Evolutionary conservation across 176 grass and related monocot genomes (phyloP).

Genomic region (Oropetium thomaeum): DNA sequence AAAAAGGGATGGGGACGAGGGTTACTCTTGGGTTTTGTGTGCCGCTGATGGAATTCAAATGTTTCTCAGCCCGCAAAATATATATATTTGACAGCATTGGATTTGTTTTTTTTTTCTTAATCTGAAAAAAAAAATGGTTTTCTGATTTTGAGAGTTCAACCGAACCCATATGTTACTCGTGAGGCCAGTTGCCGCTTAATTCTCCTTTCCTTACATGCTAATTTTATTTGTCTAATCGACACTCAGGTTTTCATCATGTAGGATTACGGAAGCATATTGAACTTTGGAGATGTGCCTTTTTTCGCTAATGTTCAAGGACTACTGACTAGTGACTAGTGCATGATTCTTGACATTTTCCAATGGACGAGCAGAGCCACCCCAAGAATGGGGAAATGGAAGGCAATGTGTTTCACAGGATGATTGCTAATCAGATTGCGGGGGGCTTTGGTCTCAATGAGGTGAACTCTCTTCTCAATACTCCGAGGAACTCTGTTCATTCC

Average conservation of each 20-base stretch:
- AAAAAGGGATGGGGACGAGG: not conserved
- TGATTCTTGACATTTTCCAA: conserved; percentile 21
- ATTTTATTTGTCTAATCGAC: conserved; percentile 17
- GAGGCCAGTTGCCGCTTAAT: not conserved
- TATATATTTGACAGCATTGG: not conserved
- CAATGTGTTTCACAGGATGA: conserved; percentile 45
- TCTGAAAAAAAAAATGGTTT: not conserved
- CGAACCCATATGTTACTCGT: not conserved
- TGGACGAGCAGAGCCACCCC: conserved; percentile 49
- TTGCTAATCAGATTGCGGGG: conserved; percentile 37
- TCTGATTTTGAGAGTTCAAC: not conserved
- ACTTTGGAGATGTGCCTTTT: conserved; percentile 10
- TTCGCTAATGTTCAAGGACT: conserved; percentile 13
- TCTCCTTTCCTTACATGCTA: not conserved
- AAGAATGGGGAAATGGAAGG: conserved; percentile 34
- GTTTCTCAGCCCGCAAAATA: not conserved
- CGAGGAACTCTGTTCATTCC: conserved; percentile 33
- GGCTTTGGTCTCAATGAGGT: conserved; percentile 43
- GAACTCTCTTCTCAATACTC: conserved; percentile 56
- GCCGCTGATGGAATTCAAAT: not conserved
- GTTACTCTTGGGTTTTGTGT: not conserved
- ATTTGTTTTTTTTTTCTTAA: not conserved
- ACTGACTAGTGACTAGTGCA: too few relatives aligned
- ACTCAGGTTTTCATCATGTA: conserved; percentile 3
- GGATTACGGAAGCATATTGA: conserved; percentile 20